Base-by-base conservation (phyloP, 371 early-diverging fungal species). In the Apophysomyces elegans region DNA sequence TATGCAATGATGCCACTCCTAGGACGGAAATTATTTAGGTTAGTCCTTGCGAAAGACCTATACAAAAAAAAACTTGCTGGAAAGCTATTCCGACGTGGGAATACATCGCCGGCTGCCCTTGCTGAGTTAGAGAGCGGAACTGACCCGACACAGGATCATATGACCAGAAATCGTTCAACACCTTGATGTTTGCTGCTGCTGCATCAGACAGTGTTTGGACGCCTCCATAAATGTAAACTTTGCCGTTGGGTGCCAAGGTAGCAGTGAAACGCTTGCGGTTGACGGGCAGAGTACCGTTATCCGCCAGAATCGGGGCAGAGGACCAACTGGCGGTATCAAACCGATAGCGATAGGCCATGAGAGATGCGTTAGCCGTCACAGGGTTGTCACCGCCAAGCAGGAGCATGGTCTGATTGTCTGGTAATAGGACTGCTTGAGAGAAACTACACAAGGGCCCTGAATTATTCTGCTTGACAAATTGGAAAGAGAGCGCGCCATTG, bases 221-320 rank as follows among this genome's bases (percentile, higher is more conserved):
- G 21, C 67, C 67, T 37, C 67, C 67, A 37, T 62, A 44, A 32
- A 67, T 57, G 37, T 67, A 67, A 9, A 67, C 57, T 46, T 67
- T 61, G 7, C 67, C 67, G 62, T 67, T 61, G 16, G 56, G 14
- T 13, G 26, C 32, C 44, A 62, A 14, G 2, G 61, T 47, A 37
- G 59, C 50, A 1, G 37, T 57, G 26, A 56, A 57, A 7, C 37
- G 26, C n/a, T 56, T 54, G 5, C 66, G 60, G 11, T 59, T 47
- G 16, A 12, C 9, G 4, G 66, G 66, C 7, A 66, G 14, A 7
- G 67, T 50, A 21, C 54, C 54, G 54, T 50, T 50, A 11, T 50
- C 67, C 21, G 57, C 57, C 8, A 62, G 37, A 16, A 37, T 37
- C 26, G 35, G 14, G 35, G 16, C 56, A 26, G 56, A 7, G 5